These are phyloP conservation scores for Cercospora sp. DNA, from an alignment of 2,329 filamentous ascomycete species.

Conservation along the genomic window DNA sequence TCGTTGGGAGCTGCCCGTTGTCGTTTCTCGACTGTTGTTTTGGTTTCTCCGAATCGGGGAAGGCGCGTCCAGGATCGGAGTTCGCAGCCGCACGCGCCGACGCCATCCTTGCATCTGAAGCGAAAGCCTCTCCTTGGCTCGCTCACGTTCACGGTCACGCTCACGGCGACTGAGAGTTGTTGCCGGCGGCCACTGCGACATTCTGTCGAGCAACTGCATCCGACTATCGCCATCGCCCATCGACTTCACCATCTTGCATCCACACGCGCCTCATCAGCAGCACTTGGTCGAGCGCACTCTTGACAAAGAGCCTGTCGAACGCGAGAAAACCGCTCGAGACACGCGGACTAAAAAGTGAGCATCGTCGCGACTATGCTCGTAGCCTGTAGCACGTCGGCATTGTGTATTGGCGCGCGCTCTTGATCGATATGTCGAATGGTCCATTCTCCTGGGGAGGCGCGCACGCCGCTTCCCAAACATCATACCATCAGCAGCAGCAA, in stretches of 20 bases:
- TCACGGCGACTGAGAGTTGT: background rate
- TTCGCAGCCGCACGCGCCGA: background rate
- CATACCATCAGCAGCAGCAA: slow-evolving; percentile 20
- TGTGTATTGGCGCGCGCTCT: background rate
- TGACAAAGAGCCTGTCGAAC: background rate
- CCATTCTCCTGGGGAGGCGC: slow-evolving; percentile 24
- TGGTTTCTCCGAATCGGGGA: background rate
- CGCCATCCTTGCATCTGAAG: background rate
- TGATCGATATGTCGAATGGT: slow-evolving; percentile 30
- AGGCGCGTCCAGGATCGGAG: background rate
- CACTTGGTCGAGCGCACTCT: background rate
- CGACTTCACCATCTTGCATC: background rate
- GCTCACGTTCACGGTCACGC: background rate
- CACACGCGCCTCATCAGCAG: background rate
- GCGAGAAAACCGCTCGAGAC: background rate
- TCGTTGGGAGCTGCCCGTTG: background rate
- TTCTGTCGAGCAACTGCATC: background rate
- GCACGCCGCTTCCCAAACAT: slow-evolving; percentile 12
- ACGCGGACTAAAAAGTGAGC: background rate
- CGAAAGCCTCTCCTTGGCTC: background rate
- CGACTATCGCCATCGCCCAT: background rate
- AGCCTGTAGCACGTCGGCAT: background rate
- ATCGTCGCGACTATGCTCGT: slow-evolving; percentile 7
- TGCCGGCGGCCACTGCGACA: background rate
- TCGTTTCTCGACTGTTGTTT: slow-evolving; percentile 1